A percentile compares a stretch with the other conserved stretches of the same genome.
phyloP scores from a whole-genome alignment of 495 filamentous ascomycete genomes.

The Podospora comata region DNA sequence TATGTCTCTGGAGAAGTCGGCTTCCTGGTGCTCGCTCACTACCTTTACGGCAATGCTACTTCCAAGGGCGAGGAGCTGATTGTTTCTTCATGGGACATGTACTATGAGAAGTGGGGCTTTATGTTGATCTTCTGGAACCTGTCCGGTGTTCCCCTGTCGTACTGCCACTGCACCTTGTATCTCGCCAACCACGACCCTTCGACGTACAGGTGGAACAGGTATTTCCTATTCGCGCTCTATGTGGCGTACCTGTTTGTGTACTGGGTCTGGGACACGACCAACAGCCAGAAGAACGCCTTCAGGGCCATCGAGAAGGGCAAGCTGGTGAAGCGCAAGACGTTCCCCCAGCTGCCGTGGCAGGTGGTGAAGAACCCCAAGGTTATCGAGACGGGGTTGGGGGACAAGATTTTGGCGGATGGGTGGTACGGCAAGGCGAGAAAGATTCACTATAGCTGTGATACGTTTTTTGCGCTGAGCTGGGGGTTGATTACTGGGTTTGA shows the following conservation, averaged over 20 bases:
- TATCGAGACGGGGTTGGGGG: conserved; percentile 75
- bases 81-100: conserved; percentile 95
- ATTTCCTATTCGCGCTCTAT: conserved; percentile 63
- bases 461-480: conserved; percentile 68
- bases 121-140: conserved; percentile 99
- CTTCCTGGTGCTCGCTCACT: conserved; percentile 91
- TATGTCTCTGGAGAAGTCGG: conserved; percentile 86
- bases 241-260: conserved; percentile 78
- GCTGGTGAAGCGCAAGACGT: conserved; percentile 67
- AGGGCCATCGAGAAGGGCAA: conserved; percentile 76
- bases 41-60: conserved; percentile 94
- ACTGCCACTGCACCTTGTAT: conserved; percentile 96
- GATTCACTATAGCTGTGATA: conserved; percentile 91
- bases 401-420: conserved; percentile 80
- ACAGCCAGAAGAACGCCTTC: conserved; percentile 96
- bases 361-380: conserved; percentile 79
- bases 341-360: conserved; percentile 94
- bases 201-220: conserved; percentile 75
- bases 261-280: conserved; percentile 87
- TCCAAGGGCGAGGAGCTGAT: conserved; percentile 96
- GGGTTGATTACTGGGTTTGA: conserved; percentile 60
- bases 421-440: conserved; percentile 95
- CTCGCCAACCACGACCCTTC: conserved; percentile 82
- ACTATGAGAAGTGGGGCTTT: conserved; percentile 99
- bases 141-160: conserved; percentile 88